These are phyloP conservation scores for Heterobasidion parviporum DNA, from an alignment of 1,284 basidiomycete species.

Conservation along the genomic window DNA sequence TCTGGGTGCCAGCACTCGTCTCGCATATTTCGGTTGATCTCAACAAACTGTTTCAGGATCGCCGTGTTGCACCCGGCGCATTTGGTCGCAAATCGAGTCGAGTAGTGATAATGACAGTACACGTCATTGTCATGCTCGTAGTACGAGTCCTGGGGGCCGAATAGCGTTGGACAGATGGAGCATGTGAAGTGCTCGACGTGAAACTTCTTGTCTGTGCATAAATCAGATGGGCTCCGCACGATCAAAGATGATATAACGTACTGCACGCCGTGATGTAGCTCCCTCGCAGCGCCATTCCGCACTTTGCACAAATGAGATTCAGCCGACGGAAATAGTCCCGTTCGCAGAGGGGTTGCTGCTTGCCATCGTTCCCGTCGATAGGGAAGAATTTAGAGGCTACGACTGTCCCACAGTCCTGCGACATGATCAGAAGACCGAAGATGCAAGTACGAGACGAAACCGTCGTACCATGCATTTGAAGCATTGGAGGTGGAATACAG, in stretches of 20 bases:
- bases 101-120: conserved; percentile 98
- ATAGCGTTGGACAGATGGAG: conserved; percentile 91
- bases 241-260: conserved; percentile 35
- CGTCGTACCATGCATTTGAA: conserved; percentile 84
- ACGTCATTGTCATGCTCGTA: conserved; percentile 97
- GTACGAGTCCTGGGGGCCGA: conserved; percentile 97
- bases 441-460: conserved; percentile 20
- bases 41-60: conserved; percentile 99
- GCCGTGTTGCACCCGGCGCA: conserved; percentile 97
- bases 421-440: conserved; percentile 5
- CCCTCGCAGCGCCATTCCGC: conserved; percentile 87
- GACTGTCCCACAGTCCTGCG: conserved; percentile 90
- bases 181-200: conserved; percentile 99
- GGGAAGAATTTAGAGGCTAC: conserved; percentile 99
- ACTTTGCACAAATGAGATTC: conserved; percentile 95
- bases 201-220: conserved; percentile 83
- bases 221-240: conserved; percentile 6
- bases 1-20: conserved; percentile 99
- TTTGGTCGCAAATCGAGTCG: conserved; percentile 96
- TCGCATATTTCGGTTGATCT: conserved; percentile 96
- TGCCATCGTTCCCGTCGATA: conserved; percentile 80
- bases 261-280: conserved; percentile 99
- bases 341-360: conserved; percentile 92
- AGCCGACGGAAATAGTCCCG: conserved; percentile 96
- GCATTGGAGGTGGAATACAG: conserved; percentile 93